These are phyloP conservation scores for Phytophthora chlamydospora DNA, from an alignment of 352 stramenopile species.

Conservation along the genomic window DNA sequence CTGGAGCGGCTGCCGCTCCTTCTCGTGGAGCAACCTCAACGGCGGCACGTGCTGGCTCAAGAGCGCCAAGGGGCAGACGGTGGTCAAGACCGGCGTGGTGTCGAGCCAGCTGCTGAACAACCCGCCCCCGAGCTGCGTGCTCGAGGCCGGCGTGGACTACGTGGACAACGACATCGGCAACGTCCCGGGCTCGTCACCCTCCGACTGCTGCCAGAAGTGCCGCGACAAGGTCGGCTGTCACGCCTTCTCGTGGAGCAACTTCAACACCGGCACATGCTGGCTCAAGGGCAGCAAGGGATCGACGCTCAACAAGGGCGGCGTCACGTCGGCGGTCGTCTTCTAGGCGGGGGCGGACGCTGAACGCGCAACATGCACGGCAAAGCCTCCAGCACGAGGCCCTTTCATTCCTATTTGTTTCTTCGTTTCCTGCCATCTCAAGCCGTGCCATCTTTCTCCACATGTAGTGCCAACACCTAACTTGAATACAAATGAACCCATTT, in stretches of 20 bases:
- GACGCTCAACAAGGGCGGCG: constrained; percentile 16
- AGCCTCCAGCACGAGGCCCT: not conserved
- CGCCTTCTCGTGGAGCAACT: constrained; percentile 38
- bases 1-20: constrained; percentile 40
- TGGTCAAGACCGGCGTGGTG: constrained; percentile 23
- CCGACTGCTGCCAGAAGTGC: constrained; percentile 42
- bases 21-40: constrained; percentile 44
- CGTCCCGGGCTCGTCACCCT: constrained; percentile 9
- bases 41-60: constrained; percentile 53
- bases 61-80: constrained; percentile 23
- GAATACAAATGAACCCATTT: constrained; percentile 13
- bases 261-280: constrained; percentile 32
- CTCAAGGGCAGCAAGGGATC: constrained; percentile 34
- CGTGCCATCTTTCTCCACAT: constrained; percentile 6
- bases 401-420: not conserved
- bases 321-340: constrained; percentile 38
- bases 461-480: not conserved
- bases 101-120: constrained; percentile 33
- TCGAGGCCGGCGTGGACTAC: constrained; percentile 36
- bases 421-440: not conserved
- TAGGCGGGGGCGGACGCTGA: constrained; percentile 1
- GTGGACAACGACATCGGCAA: constrained; percentile 39
- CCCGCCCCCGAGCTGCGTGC: constrained; percentile 18
- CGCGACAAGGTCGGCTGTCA: constrained; percentile 17
- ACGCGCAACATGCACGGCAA: constrained; percentile 6